Percentiles rank a stretch among this genome's conserved stretches.
phyloP scores from a whole-genome alignment of 2,329 filamentous ascomycete genomes.

The Colletotrichum tropicale region DNA sequence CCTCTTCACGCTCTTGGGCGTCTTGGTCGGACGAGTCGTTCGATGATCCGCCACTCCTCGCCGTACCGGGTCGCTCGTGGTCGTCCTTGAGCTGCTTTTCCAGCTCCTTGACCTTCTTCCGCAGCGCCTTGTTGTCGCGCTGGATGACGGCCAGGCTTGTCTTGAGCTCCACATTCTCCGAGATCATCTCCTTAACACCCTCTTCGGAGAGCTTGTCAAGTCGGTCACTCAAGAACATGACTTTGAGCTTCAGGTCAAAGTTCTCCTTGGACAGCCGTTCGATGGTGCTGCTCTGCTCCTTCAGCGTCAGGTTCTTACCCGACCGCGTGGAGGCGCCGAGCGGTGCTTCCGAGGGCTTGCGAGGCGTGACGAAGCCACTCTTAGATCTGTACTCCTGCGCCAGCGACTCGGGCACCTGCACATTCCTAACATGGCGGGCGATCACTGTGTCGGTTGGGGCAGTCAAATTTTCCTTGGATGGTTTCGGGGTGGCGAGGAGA shows the following conservation, averaged over 20 bases:
- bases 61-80: slow-evolving; percentile 65
- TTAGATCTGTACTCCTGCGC: slow-evolving; percentile 85
- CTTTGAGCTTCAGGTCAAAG: slow-evolving; percentile 95
- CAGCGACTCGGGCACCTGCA: slow-evolving; percentile 88
- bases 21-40: slow-evolving; percentile 64
- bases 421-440: slow-evolving; percentile 84
- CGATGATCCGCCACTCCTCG: slow-evolving; percentile 59
- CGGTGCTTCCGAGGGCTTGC: slow-evolving; percentile 58
- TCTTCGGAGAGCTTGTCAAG: slow-evolving; percentile 94
- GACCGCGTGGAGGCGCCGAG: slow-evolving; percentile 55
- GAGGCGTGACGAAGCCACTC: slow-evolving; percentile 66
- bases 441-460: slow-evolving; percentile 88
- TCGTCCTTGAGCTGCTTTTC: slow-evolving; percentile 79
- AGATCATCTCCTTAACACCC: slow-evolving; percentile 96
- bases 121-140: slow-evolving; percentile 86
- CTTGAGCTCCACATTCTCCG: slow-evolving; percentile 94
- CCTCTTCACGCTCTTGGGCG: slow-evolving; percentile 77
- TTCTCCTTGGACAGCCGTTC: slow-evolving; percentile 97
- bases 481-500: slow-evolving; percentile 73
- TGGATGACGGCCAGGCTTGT: slow-evolving; percentile 88
- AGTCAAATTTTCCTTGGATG: slow-evolving; percentile 57
- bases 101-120: slow-evolving; percentile 82
- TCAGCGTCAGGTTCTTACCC: slow-evolving; percentile 81
- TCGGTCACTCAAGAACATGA: slow-evolving; percentile 94
- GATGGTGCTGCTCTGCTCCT: slow-evolving; percentile 97